Conservation (phyloP, 176 grass and related monocot genomes). For the Oryza australiensis region DNA sequence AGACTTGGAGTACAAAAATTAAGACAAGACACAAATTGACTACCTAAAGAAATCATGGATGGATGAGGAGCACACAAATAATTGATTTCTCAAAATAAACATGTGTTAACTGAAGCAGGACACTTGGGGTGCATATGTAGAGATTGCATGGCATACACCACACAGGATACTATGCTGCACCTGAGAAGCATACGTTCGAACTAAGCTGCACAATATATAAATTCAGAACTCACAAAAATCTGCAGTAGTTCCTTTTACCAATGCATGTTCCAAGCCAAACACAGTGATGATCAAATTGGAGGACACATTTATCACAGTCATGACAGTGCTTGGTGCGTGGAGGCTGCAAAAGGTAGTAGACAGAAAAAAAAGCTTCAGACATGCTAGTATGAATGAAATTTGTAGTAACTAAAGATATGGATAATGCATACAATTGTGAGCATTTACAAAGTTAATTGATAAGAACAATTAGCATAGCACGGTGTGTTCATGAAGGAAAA, state of each 20-base stretch:
- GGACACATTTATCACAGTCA: slow-evolving; percentile 93
- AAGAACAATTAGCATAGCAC: slow-evolving; percentile 1
- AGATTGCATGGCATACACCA: not conserved
- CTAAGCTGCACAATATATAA: slow-evolving; percentile 6
- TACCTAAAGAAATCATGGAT: not conserved
- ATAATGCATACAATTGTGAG: not conserved
- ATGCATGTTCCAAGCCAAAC: slow-evolving; percentile 92
- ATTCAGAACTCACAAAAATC: slow-evolving; percentile 74
- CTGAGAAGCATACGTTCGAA: not conserved
- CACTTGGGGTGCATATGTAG: too few relatives aligned
- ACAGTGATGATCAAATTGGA: slow-evolving; percentile 97
- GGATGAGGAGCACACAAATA: not conserved
- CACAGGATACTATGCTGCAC: not conserved
- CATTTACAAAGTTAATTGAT: slow-evolving; percentile 6
- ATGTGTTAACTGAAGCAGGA: not conserved
- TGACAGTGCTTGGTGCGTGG: slow-evolving; percentile 88
- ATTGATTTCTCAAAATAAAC: not conserved
- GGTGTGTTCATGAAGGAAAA: not conserved
- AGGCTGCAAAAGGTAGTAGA: slow-evolving; percentile 59
- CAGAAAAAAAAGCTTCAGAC: slow-evolving; percentile 17
- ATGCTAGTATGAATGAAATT: slow-evolving; percentile 10
- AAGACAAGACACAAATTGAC: not conserved
- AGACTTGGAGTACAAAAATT: not conserved
- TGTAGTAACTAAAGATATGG: not conserved
- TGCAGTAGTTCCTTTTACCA: slow-evolving; percentile 74